Evolutionary conservation across 108 stramenopile genomes (phyloP).

Genomic region (Skeletonema tropicum): DNA sequence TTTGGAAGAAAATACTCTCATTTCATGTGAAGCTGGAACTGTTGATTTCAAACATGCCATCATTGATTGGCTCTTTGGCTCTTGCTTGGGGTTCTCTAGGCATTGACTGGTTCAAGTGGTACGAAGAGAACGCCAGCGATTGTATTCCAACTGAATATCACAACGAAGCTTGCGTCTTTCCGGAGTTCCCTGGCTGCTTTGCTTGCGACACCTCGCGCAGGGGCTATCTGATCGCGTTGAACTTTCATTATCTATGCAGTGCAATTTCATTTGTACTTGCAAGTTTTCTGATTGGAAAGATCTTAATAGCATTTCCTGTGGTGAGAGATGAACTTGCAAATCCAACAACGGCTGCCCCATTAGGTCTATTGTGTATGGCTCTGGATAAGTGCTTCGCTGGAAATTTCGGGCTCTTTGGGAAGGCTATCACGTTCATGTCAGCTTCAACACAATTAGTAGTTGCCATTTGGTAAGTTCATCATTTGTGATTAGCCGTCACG

Average conservation of each 20-base stretch:
- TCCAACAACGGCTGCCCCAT: conserved; percentile 47
- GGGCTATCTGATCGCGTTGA: conserved; percentile 28
- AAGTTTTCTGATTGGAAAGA: conserved; percentile 29
- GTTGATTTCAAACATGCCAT: conserved; percentile 78
- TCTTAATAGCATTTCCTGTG: conserved; percentile 43
- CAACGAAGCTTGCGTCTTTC: conserved; percentile 65
- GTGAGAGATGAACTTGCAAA: conserved; percentile 50
- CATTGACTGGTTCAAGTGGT: conserved; percentile 84
- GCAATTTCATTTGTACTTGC: conserved; percentile 27
- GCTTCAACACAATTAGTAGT: conserved; percentile 29
- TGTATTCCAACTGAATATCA: conserved; percentile 86
- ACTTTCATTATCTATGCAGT: conserved; percentile 50
- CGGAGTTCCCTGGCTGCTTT: conserved; percentile 88
- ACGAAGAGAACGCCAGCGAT: conserved; percentile 65
- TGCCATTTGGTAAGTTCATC: conserved; percentile 25
- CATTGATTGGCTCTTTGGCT: conserved; percentile 75
- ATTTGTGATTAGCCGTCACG: neutral
- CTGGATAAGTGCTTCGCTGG: conserved; percentile 43
- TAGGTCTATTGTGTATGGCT: conserved; percentile 51
- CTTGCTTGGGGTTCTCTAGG: conserved; percentile 70
- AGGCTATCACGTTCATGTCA: conserved; percentile 18
- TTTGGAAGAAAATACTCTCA: conserved; percentile 30
- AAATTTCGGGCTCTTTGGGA: conserved; percentile 36
- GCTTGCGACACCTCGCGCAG: conserved; percentile 61
- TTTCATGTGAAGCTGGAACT: conserved; percentile 40